Base-by-base conservation (phyloP, 192 early-diverging fungal genomes). In the Coemansia nantahalensis region DNA sequence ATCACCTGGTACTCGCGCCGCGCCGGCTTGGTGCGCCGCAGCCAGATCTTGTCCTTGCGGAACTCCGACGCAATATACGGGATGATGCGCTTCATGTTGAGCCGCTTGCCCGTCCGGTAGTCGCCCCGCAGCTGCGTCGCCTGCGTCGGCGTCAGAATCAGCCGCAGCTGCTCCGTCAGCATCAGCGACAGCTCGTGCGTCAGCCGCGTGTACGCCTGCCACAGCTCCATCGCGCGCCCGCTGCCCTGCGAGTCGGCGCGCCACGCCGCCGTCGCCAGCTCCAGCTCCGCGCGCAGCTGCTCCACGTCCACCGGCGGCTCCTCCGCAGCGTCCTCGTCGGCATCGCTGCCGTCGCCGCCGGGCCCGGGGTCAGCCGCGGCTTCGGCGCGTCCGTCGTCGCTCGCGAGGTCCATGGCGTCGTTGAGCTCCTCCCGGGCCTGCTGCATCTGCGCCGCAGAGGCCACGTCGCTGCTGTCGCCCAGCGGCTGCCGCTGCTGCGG, bases 11-110 rank as follows among this genome's bases (percentile, higher is more conserved):
- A 99, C 54, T 90, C 90, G 41, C 97, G 84, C 57, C 97, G 94
- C 56, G 87, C 90, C 16, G 94, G 95, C 69, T 95, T 95, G 18
- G 95, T 98, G 39, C 97, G 85, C 9, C 94, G 83, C 50, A 99
- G 73, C 97, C 97, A 99, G 58, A 99, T 99, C 80, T 99, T 99
- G 77, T 99, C 97, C 77, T 99, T 99, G 78, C 94, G 96, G 83
- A 95, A 99, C 65, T 95, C 88, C 35, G 85, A 88, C 8, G 97
- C 97, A 80, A 99, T 98, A 54, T 99, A 99, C 12, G 97, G 93
- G 62, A 99, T 97, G 42, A 99, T 93, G 73, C 93, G 95, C 58
- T 94, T 90, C 97, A 99, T 97, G 72, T 96, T 99, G 21, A 99
- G 85, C 9, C 97, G 88, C 73, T 99, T 99, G 48, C 97, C 97